phyloP scores from a whole-genome alignment of 345 rosid species.

The Melaleuca alternifolia region DNA sequence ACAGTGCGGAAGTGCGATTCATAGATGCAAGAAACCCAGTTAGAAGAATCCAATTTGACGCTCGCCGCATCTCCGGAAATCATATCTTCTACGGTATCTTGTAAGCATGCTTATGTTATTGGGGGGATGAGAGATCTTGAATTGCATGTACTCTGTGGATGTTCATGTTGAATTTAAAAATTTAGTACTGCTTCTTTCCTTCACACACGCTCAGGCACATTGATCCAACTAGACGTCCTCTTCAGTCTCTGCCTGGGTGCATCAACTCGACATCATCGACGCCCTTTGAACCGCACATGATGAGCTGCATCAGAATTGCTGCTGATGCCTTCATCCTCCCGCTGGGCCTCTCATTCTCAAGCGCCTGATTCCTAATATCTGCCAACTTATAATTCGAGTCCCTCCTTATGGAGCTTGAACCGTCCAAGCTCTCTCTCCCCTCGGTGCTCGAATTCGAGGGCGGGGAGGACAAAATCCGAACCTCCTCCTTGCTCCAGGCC shows the following conservation, averaged over 20 bases:
- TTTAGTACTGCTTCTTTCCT: background rate
- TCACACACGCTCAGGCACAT: too few relatives aligned
- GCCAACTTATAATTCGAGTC: background rate
- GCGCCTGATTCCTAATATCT: constrained; percentile 25
- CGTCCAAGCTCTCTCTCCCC: constrained; percentile 9
- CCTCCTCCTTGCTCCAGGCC: constrained; percentile 4
- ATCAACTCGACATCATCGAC: background rate
- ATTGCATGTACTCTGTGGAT: background rate
- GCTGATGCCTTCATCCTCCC: constrained; percentile 47
- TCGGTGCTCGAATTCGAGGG: constrained; percentile 27
- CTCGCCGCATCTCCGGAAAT: background rate
- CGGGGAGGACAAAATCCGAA: constrained; percentile 8
- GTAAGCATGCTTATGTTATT: background rate
- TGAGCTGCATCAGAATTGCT: constrained; percentile 35
- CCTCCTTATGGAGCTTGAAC: background rate
- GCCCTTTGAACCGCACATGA: constrained; percentile 34
- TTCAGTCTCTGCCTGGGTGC: constrained; percentile 4
- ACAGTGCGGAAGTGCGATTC: background rate
- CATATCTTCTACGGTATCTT: background rate
- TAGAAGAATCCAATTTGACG: background rate
- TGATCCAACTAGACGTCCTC: background rate
- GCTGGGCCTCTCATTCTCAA: constrained; percentile 14
- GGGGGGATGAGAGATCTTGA: background rate
- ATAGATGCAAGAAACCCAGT: background rate
- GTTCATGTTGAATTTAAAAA: background rate